A percentile compares a stretch with the other conserved stretches of the same genome.
Evolutionary conservation across 345 rosid genomes (phyloP).

Genomic region (Hypericum perforatum): DNA sequence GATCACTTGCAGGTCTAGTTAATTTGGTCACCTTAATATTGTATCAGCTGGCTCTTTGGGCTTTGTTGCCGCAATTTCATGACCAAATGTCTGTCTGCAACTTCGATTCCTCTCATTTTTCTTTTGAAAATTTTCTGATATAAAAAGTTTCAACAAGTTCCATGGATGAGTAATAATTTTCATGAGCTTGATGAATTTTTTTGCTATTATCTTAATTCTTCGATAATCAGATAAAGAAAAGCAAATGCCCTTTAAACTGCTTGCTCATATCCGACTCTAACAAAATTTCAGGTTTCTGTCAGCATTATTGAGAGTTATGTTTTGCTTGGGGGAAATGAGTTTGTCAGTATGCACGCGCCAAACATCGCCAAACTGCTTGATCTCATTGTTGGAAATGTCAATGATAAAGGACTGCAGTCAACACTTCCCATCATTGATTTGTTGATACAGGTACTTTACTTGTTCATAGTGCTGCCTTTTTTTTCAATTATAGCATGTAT

Average conservation of each 20-base stretch:
- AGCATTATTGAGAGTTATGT: conserved; percentile 70
- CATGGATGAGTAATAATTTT: too few relatives aligned
- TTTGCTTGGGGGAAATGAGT: conserved; percentile 71
- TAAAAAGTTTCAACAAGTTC: too few relatives aligned
- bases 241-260: too few relatives aligned
- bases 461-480: neutral
- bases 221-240: too few relatives aligned
- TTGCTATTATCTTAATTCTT: too few relatives aligned
- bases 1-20: conserved; percentile 82
- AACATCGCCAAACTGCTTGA: conserved; percentile 82
- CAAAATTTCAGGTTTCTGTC: conserved; percentile 62
- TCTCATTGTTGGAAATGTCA: conserved; percentile 86
- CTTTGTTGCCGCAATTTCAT: too few relatives aligned
- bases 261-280: conserved; percentile 3
- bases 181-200: too few relatives aligned
- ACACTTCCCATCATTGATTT: conserved; percentile 80
- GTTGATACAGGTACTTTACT: conserved; percentile 63
- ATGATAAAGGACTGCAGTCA: conserved; percentile 70
- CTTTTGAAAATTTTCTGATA: too few relatives aligned
- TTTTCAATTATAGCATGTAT: too few relatives aligned
- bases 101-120: too few relatives aligned
- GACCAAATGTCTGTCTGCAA: too few relatives aligned
- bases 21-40: neutral
- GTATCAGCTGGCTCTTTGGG: too few relatives aligned
- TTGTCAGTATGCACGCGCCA: conserved; percentile 70